Evolutionary conservation across 2,329 filamentous ascomycete species (phyloP).

Genomic region (Hymenoscyphus salicellus): DNA sequence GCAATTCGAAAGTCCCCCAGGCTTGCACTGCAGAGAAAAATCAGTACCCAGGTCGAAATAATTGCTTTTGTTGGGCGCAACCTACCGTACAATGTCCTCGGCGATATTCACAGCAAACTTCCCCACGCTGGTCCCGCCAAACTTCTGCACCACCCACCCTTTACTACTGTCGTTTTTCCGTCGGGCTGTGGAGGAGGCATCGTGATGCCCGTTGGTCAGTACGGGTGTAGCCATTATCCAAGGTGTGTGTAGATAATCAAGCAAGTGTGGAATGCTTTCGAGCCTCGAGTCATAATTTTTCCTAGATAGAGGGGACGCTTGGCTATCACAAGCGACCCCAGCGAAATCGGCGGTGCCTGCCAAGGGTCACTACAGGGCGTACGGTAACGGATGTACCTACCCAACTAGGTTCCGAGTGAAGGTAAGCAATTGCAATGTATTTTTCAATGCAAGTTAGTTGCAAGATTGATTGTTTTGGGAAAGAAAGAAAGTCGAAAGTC

Average conservation of each 20-base stretch:
- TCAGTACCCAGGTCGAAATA: conserved; percentile 11
- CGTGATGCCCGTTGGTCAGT: conserved; percentile 19
- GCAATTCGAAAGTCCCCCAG: conserved; percentile 72
- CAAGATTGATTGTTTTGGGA: neutral
- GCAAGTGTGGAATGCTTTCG: conserved; percentile 2
- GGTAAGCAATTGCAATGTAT: neutral
- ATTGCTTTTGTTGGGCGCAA: conserved; percentile 15
- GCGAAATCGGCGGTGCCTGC: neutral
- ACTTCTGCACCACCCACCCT: conserved; percentile 87
- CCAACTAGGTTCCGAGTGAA: neutral
- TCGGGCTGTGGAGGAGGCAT: conserved; percentile 14
- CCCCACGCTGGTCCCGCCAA: conserved; percentile 90
- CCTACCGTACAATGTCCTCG: conserved; percentile 65
- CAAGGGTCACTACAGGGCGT: too few relatives aligned
- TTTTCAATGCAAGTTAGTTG: neutral
- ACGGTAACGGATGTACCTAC: neutral
- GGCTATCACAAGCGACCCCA: conserved; percentile 5
- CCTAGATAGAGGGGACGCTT: conserved; percentile 1
- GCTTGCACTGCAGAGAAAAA: conserved; percentile 46
- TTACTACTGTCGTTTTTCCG: conserved; percentile 35
- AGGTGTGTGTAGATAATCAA: conserved; percentile 6
- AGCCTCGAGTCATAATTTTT: conserved; percentile 19
- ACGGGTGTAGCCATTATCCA: conserved; percentile 25
- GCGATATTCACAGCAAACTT: conserved; percentile 82
- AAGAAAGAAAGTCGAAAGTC: neutral